Evolutionary conservation across 345 rosid genomes (phyloP).

Genomic region (Eucalyptus regnans): DNA sequence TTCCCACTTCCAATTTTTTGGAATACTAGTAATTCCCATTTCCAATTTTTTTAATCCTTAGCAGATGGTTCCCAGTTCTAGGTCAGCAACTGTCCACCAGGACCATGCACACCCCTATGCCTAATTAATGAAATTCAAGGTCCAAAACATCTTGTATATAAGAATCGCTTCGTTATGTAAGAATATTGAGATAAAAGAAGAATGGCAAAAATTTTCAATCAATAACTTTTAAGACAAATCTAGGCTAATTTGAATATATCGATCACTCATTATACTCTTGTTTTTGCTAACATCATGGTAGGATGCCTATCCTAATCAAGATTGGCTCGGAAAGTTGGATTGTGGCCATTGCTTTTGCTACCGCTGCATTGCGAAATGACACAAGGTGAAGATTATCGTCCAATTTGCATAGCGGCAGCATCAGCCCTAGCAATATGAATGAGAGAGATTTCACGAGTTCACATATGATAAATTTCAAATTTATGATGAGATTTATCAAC

Average conservation of each 20-base stretch:
- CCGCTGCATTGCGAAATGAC: neutral
- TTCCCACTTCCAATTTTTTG: no score
- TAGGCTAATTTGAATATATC: neutral
- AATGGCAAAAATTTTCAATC: no score
- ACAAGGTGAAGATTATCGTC: neutral
- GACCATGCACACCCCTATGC: no score
- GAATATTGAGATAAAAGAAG: no score
- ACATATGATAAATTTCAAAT: neutral
- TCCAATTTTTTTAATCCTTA: no score
- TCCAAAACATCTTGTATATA: no score
- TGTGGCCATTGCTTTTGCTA: neutral
- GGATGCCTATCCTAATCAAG: neutral
- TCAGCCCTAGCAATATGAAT: neutral
- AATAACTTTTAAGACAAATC: no score
- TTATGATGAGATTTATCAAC: neutral
- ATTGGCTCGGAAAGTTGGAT: neutral
- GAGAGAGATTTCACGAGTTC: neutral
- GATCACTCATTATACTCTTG: neutral
- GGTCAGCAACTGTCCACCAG: rapidly evolving
- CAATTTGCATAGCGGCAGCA: neutral
- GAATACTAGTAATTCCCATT: no score
- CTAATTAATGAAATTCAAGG: no score
- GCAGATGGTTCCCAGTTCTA: no score
- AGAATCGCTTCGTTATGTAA: no score
- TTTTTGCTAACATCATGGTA: neutral